Base-by-base conservation (phyloP, 2,329 filamentous ascomycete species). In the Emmonsiellopsis sp. region DNA sequence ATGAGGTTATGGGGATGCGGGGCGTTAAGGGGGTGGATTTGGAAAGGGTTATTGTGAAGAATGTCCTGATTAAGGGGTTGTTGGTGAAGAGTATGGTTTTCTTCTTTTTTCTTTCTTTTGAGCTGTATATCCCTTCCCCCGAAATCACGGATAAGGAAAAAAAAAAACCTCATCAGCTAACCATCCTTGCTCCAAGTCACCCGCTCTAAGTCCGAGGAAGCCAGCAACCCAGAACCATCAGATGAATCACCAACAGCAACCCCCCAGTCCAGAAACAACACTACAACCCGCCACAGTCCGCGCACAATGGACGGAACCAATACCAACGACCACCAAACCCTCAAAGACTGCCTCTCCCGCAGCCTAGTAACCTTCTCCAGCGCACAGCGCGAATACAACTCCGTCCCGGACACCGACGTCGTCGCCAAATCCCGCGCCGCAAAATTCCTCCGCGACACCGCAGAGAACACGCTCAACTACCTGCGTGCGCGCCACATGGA, bases 371-470 rank as follows among this genome's bases (percentile, higher is more conserved):
- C 67, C 13, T 74, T 72, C 54, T 60, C 66, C 31, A 58, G 57
- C 11, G 71, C 73, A 7, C 68, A 70, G 52, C 57, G 62, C 1
- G 70, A 75, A 5, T 72, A 70, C 57, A 31, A 26, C 13, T 57
- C 56, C 4, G 55, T 65, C 32, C 59, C 62, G 38, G 52, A 61
- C 38, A 55, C 51, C 32, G 57, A 66, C 32, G 63, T 59, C 32
- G 52, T 60, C 2, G 54, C 60, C 3, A 60, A 59, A 34, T 58
- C 62, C 37, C 57, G 61, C 20, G 60, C 65, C 1, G 68, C 70
- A 26, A 68, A 68, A 48, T 74, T 73, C 49, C 66, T 75, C 30
- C 69, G 72, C 3, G 72, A 75, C 57, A 73, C 70, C 1, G 70
- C 71, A 5, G 72, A 74, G 54, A 74, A 74, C 51, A 61, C 66